Evolutionary conservation across 1,139 yeast species (phyloP), one percentile per base, ranked within the genome.

Genomic region (Taphrina wiesneri): DNA sequence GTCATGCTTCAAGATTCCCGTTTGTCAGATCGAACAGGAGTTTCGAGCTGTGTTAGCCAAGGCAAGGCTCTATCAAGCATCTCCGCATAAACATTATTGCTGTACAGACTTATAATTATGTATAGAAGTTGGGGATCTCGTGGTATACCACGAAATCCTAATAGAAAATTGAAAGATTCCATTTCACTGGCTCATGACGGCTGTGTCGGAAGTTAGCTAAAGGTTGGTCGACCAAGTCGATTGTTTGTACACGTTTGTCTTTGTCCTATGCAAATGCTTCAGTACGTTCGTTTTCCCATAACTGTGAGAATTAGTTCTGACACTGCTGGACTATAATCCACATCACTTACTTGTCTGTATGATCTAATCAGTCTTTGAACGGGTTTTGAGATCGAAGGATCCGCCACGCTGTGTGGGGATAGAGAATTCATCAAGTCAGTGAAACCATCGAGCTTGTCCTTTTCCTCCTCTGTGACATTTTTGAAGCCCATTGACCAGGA

Each of bases 401-500:
- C 64, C 17, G 64, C 64, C n/a, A 57, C 56, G n/a, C 49, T 51
- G 36, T 60, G 64, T 19, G 47, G 26, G 15, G 64, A 52, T n/a
- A 60, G 19, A 19, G 52, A 43, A 9, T 52, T 39, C 64, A 60
- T 51, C 39, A 60, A 34, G 17, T 51, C 56, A 51, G 34, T 60
- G 30, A 60, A 60, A 17, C 64, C 64, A 11, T 60, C 64, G 21
- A 60, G 28, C 32, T 51, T 43, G 23, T 49, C 57, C n/a, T 39
- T 51, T 21, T 49, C 47, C n/a, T 26, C 64, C 17, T 26, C 36
- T 4, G 47, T 51, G 15, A 60, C 34, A 32, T 60, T 39, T 47
- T 60, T 60, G 52, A 60, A 60, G 4, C 64, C 64, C 64, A 60
- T 60, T 1, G 54, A 43, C 64, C 64, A 60, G 6, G 45, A n/a